These are phyloP conservation scores for Claviceps maximensis DNA, from an alignment of 2,329 filamentous ascomycete species.

Conservation along the genomic window DNA sequence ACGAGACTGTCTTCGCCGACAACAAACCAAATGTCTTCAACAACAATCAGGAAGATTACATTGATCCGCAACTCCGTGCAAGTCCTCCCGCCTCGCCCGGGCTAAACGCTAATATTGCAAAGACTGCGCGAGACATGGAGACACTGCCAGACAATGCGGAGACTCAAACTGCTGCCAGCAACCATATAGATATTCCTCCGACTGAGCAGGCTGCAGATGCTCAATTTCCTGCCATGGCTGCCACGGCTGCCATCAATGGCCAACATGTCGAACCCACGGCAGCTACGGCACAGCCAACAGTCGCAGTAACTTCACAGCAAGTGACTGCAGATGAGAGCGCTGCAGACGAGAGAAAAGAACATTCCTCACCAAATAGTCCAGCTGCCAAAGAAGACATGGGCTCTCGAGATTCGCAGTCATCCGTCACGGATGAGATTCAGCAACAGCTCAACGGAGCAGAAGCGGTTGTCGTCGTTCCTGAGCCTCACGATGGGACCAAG, in stretches of 20 bases:
- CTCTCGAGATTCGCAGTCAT: not conserved
- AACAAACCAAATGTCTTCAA: not conserved
- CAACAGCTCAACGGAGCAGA: not conserved
- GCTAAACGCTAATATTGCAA: not conserved
- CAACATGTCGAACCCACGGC: not conserved
- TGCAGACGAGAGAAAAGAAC: not conserved
- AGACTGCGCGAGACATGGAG: not conserved
- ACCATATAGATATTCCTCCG: not conserved
- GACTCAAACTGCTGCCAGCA: not conserved
- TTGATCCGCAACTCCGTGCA: slow-evolving; percentile 6
- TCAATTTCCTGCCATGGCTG: not conserved
- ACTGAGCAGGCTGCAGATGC: not conserved
- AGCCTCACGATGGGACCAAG: not conserved
- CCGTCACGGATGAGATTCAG: not conserved
- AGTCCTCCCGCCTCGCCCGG: slow-evolving; percentile 1
- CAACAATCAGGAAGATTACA: not conserved
- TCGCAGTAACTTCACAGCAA: not conserved
- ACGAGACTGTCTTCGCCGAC: not conserved
- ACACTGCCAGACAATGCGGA: not conserved
- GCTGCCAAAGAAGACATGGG: not conserved
- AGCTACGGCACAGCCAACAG: not conserved
- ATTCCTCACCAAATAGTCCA: not conserved
- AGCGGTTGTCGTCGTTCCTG: not conserved
- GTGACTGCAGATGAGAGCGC: not conserved
- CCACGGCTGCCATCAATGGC: not conserved